Evolutionary conservation across 345 rosid genomes (phyloP).

Genomic region (Physaria fendleri): DNA sequence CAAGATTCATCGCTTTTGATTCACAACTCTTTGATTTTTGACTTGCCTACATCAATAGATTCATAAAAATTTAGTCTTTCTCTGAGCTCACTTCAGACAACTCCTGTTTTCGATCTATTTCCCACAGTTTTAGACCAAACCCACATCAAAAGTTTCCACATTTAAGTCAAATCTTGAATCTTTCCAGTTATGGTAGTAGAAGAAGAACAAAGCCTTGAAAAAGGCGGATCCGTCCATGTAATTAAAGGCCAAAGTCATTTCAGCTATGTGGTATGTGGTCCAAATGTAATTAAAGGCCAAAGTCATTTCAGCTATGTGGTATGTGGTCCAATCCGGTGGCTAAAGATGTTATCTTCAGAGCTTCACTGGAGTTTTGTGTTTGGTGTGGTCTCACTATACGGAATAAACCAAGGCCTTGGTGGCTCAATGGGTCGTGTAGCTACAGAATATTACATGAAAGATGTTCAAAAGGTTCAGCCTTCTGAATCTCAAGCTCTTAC

Average conservation of each 20-base stretch:
- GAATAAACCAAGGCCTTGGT: conserved; percentile 84
- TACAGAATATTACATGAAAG: conserved; percentile 94
- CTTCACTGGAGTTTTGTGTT: conserved; percentile 92
- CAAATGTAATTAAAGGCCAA: conserved; percentile 33
- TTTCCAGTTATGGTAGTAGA: conserved; percentile 39
- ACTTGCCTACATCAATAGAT: background rate
- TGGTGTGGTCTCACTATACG: conserved; percentile 69
- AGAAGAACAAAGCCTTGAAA: conserved; percentile 36
- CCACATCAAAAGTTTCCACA: conserved; percentile 22
- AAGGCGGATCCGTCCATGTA: conserved; percentile 33
- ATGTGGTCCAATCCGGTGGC: conserved; percentile 60
- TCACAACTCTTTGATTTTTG: conserved; percentile 7
- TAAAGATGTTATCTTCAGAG: conserved; percentile 70
- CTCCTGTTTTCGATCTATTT: conserved; percentile 23
- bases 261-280: conserved; percentile 39
- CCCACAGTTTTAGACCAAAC: conserved; percentile 21
- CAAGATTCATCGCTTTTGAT: conserved; percentile 1
- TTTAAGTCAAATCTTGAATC: conserved; percentile 15
- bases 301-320: conserved; percentile 27
- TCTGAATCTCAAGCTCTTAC: conserved; percentile 74
- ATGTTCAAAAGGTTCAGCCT: conserved; percentile 94
- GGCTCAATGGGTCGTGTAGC: conserved; percentile 73
- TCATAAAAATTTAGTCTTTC: too few relatives aligned
- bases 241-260: conserved; percentile 22
- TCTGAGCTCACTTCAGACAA: conserved; percentile 9